Base-by-base conservation (phyloP, 805 yeast species). In the Candida sanyiensis region DNA sequence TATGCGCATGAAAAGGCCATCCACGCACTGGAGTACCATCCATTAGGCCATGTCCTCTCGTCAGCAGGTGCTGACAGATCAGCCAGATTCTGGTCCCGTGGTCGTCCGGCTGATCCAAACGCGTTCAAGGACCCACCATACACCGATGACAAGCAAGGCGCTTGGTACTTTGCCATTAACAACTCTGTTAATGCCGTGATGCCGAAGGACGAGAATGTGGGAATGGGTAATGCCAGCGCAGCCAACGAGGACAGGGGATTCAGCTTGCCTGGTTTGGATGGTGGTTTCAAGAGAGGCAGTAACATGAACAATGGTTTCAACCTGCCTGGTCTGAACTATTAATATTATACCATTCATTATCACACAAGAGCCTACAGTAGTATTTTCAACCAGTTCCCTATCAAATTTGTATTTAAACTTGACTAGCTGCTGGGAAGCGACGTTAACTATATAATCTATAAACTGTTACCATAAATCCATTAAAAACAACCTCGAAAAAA, bases 31-130 rank as follows among this genome's bases (percentile, higher is more conserved):
- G 90, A 89, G 44, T 93, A 88, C 57, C 97, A 89, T 61, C 97
- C 97, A 3, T 66, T 84, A 51, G 99, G 99, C 4, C 97, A 93
- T 61, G 66, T 90, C 36, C 65, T 93, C 25, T 80, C 94, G 39
- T 79, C 96, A 7, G 97, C 96, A 0, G 90, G 97, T 15, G 87
- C 93, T 41, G 99, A 93, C 60, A 76, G 93, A 56, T 78, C 94
- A 5, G 85, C 95, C 18, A 65, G 97, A 40, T 85, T 94, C 62
- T 93, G 99, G 99, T 78, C 89, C 22, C 70, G 99, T 37, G 83
- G 95, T 2, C 71, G 95, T 56, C 96, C 97, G 2, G 82, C 80
- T 49, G 98, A 93, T 63, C 83, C 86, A 1, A 75, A 73, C 54
- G 83, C 85, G 3, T 87, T 77, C 64, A 76, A 79, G 47, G 96